A percentile compares a stretch with the other conserved stretches of the same genome.
These are phyloP conservation scores for Moesziomyces globuligerus DNA, from an alignment of 1,284 basidiomycete species.

Conservation along the genomic window DNA sequence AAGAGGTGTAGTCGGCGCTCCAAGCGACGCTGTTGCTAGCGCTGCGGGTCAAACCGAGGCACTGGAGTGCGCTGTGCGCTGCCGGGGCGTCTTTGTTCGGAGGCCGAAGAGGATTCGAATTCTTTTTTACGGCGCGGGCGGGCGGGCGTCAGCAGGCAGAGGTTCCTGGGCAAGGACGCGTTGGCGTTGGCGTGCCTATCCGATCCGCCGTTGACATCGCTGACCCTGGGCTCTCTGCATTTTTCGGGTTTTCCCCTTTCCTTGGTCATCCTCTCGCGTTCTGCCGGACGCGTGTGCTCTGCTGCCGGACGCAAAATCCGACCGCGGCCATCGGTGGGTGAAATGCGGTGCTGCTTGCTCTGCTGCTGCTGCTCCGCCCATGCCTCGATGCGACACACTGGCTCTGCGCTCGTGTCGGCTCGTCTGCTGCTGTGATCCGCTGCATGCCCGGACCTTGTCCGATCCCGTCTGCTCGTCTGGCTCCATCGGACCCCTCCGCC, in stretches of 20 bases:
- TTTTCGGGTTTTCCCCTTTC: neutral
- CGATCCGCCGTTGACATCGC: constrained; percentile 11
- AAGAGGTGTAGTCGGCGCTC: too few relatives aligned
- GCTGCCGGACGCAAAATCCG: neutral
- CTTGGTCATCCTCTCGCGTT: neutral
- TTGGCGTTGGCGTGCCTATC: neutral
- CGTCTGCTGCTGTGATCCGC: neutral
- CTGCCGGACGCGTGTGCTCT: neutral
- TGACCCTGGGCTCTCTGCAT: neutral
- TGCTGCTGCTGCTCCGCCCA: too few relatives aligned
- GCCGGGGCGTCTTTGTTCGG: too few relatives aligned
- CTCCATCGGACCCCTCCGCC: neutral
- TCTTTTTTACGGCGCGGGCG: neutral
- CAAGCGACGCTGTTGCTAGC: too few relatives aligned
- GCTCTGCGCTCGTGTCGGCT: too few relatives aligned
- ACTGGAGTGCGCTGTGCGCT: too few relatives aligned
- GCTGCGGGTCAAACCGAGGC: too few relatives aligned
- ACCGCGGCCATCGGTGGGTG: neutral
- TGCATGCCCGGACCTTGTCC: neutral
- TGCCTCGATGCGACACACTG: too few relatives aligned
- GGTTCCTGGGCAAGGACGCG: neutral
- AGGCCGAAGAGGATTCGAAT: too few relatives aligned
- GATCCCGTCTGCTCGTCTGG: neutral
- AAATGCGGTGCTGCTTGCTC: neutral
- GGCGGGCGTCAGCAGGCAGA: too few relatives aligned